Conservation (phyloP, 768 basidiomycete species). For the Trametes gibbosa region DNA sequence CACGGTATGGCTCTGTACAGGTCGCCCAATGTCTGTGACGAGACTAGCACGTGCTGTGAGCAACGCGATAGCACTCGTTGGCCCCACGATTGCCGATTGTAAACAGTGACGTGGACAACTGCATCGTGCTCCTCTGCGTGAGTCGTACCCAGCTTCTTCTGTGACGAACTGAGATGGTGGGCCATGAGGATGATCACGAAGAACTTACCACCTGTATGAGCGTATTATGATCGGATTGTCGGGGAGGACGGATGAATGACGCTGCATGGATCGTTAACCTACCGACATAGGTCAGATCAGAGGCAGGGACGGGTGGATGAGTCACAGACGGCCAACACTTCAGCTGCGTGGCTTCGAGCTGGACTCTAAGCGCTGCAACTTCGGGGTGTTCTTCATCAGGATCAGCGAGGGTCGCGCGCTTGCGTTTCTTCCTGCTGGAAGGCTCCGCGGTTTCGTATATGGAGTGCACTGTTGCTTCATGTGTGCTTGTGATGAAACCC, state of each 20-base stretch:
- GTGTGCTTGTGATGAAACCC: slow-evolving; percentile 51
- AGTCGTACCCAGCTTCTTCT: slow-evolving; percentile 19
- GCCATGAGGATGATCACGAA: background rate
- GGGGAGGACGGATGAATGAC: slow-evolving; percentile 61
- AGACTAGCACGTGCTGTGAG: slow-evolving; percentile 67
- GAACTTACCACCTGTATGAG: slow-evolving; percentile 15
- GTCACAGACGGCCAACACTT: slow-evolving; percentile 59
- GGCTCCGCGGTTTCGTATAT: slow-evolving; percentile 36
- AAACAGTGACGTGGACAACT: slow-evolving; percentile 57
- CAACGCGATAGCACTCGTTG: slow-evolving; percentile 55
- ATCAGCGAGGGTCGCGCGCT: slow-evolving; percentile 34
- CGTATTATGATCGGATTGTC: slow-evolving; percentile 62
- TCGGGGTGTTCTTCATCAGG: slow-evolving; percentile 43
- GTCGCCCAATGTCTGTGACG: slow-evolving; percentile 72
- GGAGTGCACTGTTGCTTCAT: slow-evolving; percentile 45
- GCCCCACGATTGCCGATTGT: slow-evolving; percentile 61
- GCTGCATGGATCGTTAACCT: slow-evolving; percentile 55
- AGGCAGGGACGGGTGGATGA: background rate
- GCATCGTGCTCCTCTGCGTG: slow-evolving; percentile 33
- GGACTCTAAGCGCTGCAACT: slow-evolving; percentile 45
- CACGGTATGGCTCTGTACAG: slow-evolving; percentile 61
- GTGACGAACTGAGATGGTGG: background rate
- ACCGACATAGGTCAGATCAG: background rate
- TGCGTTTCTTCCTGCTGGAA: slow-evolving; percentile 37
- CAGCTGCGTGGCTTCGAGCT: slow-evolving; percentile 51